Base-by-base conservation (phyloP, 192 early-diverging fungal genomes). In the Entomortierella beljakovae region DNA sequence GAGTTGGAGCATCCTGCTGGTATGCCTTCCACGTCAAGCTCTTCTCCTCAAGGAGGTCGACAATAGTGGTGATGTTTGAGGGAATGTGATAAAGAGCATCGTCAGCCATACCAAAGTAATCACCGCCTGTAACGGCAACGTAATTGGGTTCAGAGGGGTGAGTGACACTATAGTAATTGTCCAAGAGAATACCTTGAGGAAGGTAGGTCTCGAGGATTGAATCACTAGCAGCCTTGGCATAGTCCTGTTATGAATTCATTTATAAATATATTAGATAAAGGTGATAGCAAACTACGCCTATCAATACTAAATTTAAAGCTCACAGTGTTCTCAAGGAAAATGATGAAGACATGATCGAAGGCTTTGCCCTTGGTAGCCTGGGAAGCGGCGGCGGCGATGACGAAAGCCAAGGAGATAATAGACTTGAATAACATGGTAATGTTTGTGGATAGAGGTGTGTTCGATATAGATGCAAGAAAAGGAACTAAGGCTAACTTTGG, bases 101-200 rank as follows among this genome's bases (percentile, higher is more conserved):
- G 48, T 84, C 74, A n/a, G 35, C 50, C 56, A 84, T 77, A 43
- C 89, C 89, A 40, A 82, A 72, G 70, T 74, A 81, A 54, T 71
- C 80, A 52, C 88, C 88, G 64, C 81, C 84, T 43, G 84, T 68
- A 48, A 88, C 86, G 22, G 89, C 88, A 63, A 92, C 72, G 80
- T 94, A 94, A 84, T 94, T 94, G 60, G 90, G 90, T 74, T 93
- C 88, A 40, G 90, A 91, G 29, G 91, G 91, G 70, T 92, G 90
- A 35, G 82, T 69, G 54, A 85, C 68, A 53, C 73, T 89, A 25
- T 79, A 51, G 83, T 86, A 91, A 81, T 92, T 86, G 68, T 86
- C 84, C 52, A 90, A 58, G 34, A 85, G 56, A n/a, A 81, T 65
- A 33, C 89, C 92, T 52, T 89, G 58, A 23, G 40, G 15, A 23